These are phyloP conservation scores for Aaosphaeria arxii DNA, from an alignment of 2,329 filamentous ascomycete genomes.

Conservation along the genomic window DNA sequence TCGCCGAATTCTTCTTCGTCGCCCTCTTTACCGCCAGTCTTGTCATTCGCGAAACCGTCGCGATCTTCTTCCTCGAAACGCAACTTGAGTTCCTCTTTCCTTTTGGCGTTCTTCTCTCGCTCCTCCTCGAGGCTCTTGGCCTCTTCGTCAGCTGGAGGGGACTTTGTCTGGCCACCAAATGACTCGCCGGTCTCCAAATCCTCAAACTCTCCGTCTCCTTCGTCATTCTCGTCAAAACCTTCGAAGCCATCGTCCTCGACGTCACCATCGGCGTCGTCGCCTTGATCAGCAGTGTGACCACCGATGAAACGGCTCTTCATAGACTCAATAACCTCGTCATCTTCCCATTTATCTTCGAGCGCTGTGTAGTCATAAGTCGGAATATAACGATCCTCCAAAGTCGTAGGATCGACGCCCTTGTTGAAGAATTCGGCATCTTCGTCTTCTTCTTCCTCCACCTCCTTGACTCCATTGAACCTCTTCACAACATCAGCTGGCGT, in stretches of 20 bases:
- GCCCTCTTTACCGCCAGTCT: conserved; percentile 70
- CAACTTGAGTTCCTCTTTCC: conserved; percentile 91
- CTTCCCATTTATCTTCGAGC: conserved; percentile 81
- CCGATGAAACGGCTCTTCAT: conserved; percentile 75
- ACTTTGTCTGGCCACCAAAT: conserved; percentile 42
- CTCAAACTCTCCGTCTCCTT: conserved; percentile 76
- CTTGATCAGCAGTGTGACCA: conserved; percentile 52
- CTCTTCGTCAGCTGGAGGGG: conserved; percentile 38
- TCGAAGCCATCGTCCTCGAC: conserved; percentile 48
- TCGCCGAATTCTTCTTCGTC: conserved; percentile 79
- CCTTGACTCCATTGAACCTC: conserved; percentile 72
- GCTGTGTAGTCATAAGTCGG: conserved; percentile 77
- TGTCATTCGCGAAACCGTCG: conserved; percentile 93
- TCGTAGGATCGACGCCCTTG: conserved; percentile 49
- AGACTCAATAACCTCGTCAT: conserved; percentile 71
- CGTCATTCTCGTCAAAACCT: neutral
- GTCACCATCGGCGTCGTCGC: conserved; percentile 30
- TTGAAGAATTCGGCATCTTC: conserved; percentile 65
- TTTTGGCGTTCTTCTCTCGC: conserved; percentile 81
- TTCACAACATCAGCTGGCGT: conserved; percentile 71
- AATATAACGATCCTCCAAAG: conserved; percentile 71
- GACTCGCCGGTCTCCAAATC: conserved; percentile 78
- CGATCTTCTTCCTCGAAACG: conserved; percentile 97
- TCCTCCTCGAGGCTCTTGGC: conserved; percentile 72
- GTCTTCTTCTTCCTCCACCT: conserved; percentile 53